Base-by-base conservation (phyloP, 305 asterid genomes). In the Fraxinus albicans region DNA sequence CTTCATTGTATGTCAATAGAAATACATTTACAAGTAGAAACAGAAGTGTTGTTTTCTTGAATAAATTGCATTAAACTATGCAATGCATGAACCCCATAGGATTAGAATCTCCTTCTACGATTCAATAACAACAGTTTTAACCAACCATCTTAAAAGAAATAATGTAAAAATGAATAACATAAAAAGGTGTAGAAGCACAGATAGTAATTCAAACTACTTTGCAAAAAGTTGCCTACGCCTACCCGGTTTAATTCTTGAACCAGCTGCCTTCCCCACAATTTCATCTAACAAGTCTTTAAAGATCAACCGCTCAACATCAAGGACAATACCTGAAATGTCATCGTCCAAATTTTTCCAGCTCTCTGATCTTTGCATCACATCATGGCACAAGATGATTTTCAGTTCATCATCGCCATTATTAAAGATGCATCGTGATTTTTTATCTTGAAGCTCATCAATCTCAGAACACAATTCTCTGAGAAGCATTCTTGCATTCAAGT, bases 251-350 rank as follows among this genome's bases (percentile, higher is more conserved):
- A 50, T 84, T 81, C 77, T 87, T 88, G 84, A 65, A 81, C 89
- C 91, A 79, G 80, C 78, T 33, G 89, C 90, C 80, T 91, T 94
- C 12, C 98, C 97, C 84, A 96, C 97, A 78, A 94, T 84, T 86
- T 96, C 99, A 42, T 87, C 85, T 27, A 96, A 93, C 83, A 96
- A 89, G 83, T 96, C 99, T 69, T 93, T 94, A 77, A 93, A 96
- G 72, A 94, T 91, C 86, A 90, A 86, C 36, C 98, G 93, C 76
- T 96, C 98, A 8, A 96, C 82, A 77, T 93, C 93, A 36, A 94
- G 94, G 8, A 92, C 94, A 7, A 91, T 85, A 29, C 90, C 90
- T n/a, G 99, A 91, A 77, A 89, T 78, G 75, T 91, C 97, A 23
- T 76, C 87, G 23, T 85, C 84, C 23, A 83, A 91, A 29, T 80